Conservation (phyloP, 2,329 filamentous ascomycete species). For the Reticulascus tulasneorum region DNA sequence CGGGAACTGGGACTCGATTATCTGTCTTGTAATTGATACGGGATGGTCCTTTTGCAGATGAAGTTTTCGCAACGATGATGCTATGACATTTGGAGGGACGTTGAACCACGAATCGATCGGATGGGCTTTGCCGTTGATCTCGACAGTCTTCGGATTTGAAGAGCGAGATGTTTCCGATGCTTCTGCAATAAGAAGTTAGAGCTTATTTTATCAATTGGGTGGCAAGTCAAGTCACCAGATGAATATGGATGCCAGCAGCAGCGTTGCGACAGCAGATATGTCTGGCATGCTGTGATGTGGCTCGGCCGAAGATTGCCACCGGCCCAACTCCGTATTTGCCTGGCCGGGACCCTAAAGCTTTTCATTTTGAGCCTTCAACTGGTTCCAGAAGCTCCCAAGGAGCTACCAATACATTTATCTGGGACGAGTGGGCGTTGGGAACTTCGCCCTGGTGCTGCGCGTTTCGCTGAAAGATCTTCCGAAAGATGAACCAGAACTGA, state of each 20-base stretch:
- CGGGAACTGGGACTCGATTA: constrained; percentile 89
- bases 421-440: too few species aligned
- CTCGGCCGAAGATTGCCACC: constrained; percentile 4
- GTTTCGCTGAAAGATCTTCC: too few species aligned
- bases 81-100: constrained; percentile 68
- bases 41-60: constrained; percentile 91
- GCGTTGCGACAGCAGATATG: neutral
- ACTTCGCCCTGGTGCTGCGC: too few species aligned
- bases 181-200: constrained; percentile 7
- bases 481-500: too few species aligned
- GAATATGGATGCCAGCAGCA: constrained; percentile 15
- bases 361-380: constrained; percentile 4
- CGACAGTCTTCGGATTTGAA: constrained; percentile 32
- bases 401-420: too few species aligned
- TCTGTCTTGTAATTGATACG: constrained; percentile 80
- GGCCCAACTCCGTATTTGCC: constrained; percentile 10
- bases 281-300: constrained; percentile 1
- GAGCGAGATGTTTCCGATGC: neutral
- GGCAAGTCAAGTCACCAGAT: too few species aligned
- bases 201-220: too few species aligned
- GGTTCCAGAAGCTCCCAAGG: neutral
- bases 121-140: constrained; percentile 62
- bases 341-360: constrained; percentile 8
- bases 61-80: constrained; percentile 71
- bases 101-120: constrained; percentile 81